Base-by-base conservation (phyloP, 768 basidiomycete genomes). In the Kwoniella sp. region DNA sequence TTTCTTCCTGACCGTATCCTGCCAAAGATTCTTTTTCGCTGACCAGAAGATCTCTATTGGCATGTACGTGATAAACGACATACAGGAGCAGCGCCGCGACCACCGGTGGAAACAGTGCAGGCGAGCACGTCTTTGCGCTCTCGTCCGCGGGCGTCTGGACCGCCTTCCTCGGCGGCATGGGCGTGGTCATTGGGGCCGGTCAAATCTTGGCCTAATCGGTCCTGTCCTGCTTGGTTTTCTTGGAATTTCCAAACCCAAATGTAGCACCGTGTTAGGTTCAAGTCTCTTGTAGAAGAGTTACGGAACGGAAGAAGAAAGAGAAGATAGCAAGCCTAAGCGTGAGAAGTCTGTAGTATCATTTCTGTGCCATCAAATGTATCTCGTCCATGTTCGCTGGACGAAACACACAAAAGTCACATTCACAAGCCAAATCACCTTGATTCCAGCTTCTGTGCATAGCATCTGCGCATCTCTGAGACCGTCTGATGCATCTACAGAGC, bases 181-280 rank as follows among this genome's bases (percentile, higher is more conserved):
- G 66, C 34, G 52, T 67, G 23, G 66, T 63, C 48, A 23, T 70
- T 28, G 69, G 69, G 11, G 61, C 58, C 9, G 65, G 55, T 45
- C 31, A 56, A 38, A 58, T 70, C 23, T 50, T 70, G 28, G 69
- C 65, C 61, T 68, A 65, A 38, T n/a, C n/a, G n/a, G n/a, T n/a
- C n/a, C n/a, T n/a, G n/a, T n/a, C n/a, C n/a, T n/a, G n/a, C n/a
- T n/a, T n/a, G n/a, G n/a, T n/a, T n/a, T n/a, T n/a, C n/a, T n/a
- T n/a, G n/a, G n/a, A n/a, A n/a, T n/a, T n/a, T n/a, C n/a, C n/a
- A n/a, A n/a, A n/a, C n/a, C n/a, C n/a, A n/a, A n/a, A n/a, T n/a
- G 15, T 45, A 45, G 15, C 34, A 45, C 17, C 41, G 3, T 45
- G 20, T 45, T 3, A 11, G 20, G 41, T 45, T 45, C 8, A 11